Conservation (phyloP, 2,329 filamentous ascomycete genomes). For the Fusarium pseudoanthophilum region DNA sequence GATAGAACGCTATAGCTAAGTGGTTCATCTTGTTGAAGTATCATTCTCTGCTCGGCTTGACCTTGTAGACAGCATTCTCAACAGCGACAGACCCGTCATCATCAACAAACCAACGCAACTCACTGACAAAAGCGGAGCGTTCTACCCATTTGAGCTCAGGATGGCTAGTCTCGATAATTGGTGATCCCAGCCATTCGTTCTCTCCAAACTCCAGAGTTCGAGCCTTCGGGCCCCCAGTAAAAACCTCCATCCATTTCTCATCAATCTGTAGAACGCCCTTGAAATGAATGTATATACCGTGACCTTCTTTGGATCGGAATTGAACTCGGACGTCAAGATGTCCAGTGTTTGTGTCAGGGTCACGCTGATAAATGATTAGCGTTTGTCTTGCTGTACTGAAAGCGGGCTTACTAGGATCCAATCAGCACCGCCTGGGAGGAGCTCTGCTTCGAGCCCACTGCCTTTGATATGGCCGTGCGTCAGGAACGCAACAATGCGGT, state of each 20-base stretch:
- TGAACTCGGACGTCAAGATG: slow-evolving; percentile 10
- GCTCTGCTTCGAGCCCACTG: neutral
- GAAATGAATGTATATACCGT: neutral
- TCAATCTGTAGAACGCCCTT: neutral
- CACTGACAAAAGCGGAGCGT: slow-evolving; percentile 1
- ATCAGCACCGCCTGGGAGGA: slow-evolving; percentile 1
- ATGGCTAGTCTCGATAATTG: neutral
- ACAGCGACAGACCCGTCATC: neutral
- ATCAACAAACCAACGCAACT: slow-evolving; percentile 1
- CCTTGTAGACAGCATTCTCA: slow-evolving; percentile 6
- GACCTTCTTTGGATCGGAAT: neutral
- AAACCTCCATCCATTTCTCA: slow-evolving; percentile 17
- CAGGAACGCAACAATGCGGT: slow-evolving; percentile 7
- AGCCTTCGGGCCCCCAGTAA: neutral
- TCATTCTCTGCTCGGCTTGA: neutral
- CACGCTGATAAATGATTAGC: neutral
- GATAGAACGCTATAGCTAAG: fast-evolving
- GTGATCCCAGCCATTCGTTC: slow-evolving; percentile 5
- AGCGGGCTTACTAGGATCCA: neutral
- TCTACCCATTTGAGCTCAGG: slow-evolving; percentile 9
- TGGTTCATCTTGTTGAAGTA: fast-evolving
- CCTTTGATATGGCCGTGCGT: neutral
- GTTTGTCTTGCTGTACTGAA: too few relatives aligned
- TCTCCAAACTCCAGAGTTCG: slow-evolving; percentile 11
- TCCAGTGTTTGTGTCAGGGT: slow-evolving; percentile 5